Conservation (phyloP, 108 stramenopile species). For the Schizochytrium sp. region DNA sequence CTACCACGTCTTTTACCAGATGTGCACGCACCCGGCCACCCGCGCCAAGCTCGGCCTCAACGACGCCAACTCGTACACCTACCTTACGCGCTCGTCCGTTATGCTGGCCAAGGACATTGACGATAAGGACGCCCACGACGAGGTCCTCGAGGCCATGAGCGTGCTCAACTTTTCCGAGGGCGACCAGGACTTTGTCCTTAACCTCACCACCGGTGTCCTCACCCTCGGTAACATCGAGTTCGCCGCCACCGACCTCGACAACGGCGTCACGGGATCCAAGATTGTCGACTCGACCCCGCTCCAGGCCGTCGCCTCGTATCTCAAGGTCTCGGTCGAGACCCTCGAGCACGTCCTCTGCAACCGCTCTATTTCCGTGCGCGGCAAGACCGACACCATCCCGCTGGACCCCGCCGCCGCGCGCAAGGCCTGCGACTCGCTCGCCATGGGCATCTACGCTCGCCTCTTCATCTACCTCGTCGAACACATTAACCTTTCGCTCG, state of each 20-base stretch:
- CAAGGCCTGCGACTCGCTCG: constrained; percentile 44
- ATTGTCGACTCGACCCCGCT: background rate
- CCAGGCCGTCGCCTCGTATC: background rate
- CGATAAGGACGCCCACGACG: constrained; percentile 26
- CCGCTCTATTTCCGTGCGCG: constrained; percentile 35
- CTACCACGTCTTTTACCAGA: constrained; percentile 43
- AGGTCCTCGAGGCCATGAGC: constrained; percentile 22
- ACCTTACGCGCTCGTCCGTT: background rate
- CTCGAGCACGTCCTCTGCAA: constrained; percentile 32
- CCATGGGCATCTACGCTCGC: constrained; percentile 31
- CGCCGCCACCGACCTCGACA: background rate
- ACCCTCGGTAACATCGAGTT: constrained; percentile 48
- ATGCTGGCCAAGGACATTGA: constrained; percentile 10
- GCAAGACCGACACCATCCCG: constrained; percentile 24
- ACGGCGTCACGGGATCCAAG: background rate
- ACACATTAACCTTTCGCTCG: constrained; percentile 8
- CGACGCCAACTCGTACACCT: background rate
- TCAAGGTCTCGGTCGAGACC: constrained; percentile 22
- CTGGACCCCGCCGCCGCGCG: constrained; percentile 42
- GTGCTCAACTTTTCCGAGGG: background rate
- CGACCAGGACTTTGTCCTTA: background rate
- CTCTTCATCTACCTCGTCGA: constrained; percentile 26
- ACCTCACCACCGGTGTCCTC: constrained; percentile 39
- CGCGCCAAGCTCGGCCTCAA: background rate
- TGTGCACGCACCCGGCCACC: constrained; percentile 20